Evolutionary conservation across 2,329 filamentous ascomycete genomes (phyloP).

Genomic region (Ceratocystis cacaofunesta): DNA sequence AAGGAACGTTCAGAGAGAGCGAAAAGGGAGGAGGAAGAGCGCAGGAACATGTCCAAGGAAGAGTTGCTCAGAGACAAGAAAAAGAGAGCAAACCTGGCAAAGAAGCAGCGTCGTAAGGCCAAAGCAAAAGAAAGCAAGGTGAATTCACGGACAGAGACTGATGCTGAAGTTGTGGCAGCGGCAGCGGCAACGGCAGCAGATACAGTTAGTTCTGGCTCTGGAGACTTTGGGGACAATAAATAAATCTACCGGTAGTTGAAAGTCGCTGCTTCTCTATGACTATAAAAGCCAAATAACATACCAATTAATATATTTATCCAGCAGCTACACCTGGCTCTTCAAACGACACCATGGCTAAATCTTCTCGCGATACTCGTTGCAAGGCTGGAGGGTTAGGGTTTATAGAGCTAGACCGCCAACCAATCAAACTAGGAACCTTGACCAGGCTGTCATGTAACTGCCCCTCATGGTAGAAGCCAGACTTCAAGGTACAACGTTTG

Average conservation of each 20-base stretch:
- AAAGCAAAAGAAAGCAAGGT: conserved; percentile 42
- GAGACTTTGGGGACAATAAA: conserved; percentile 16
- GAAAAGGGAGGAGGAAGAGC: conserved; percentile 26
- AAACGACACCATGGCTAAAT: not conserved
- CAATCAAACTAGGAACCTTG: not conserved
- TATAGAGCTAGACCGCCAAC: not conserved
- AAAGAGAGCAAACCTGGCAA: conserved; percentile 44
- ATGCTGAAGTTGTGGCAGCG: conserved; percentile 31
- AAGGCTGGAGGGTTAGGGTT: conserved; percentile 3
- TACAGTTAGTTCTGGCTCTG: conserved; percentile 10
- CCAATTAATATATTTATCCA: not conserved
- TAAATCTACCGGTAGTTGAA: too few species aligned
- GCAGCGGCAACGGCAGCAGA: conserved; percentile 19
- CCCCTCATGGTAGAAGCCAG: not conserved
- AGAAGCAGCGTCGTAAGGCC: conserved; percentile 42
- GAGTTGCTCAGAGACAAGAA: conserved; percentile 41
- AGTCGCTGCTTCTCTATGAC: not conserved
- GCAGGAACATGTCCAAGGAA: conserved; percentile 31
- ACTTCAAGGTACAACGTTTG: not conserved
- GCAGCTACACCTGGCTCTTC: not conserved
- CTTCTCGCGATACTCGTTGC: not conserved
- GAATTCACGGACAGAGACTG: conserved; percentile 34
- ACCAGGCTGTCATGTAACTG: conserved; percentile 8
- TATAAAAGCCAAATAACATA: not conserved
- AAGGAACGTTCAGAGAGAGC: conserved; percentile 30